Evolutionary conservation across 192 early-diverging fungal species (phyloP), one percentile per base, ranked within the genome.

Genomic region (Allomyces macrogynus): DNA sequence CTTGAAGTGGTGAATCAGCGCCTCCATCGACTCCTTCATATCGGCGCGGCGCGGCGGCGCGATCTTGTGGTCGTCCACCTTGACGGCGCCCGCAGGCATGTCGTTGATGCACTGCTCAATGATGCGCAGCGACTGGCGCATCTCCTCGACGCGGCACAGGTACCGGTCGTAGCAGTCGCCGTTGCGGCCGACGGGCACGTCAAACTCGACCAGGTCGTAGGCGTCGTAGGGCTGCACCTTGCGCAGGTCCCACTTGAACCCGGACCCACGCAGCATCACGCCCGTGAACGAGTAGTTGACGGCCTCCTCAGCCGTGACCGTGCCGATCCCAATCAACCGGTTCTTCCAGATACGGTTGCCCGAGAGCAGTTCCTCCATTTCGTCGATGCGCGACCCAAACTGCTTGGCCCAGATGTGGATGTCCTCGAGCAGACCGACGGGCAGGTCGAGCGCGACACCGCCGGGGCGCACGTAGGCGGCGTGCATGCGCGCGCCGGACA

Each of bases 1-100:
- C 79, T 99, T 99, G 76, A 99, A 99, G 77, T 99, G 95, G 73
- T 95, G 92, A 68, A 99, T 99, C 63, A 99, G 76, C 7, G 93
- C 91, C 75, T 99, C 95, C 95, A 99, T 99, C 75, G 85, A 87
- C 78, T 94, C 87, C 84, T 99, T 99, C 95, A 99, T 99, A 70
- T 79, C 75, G 22, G 84, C 83, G 66, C 95, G 86, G 24, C 86
- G 87, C 61, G 95, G 95, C 66, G 95, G 93, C 12, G 88, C 75
- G 65, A 99, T 88, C 86, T 99, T 99, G 84, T 85, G 82, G 76
- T 99, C 95, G 66, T 99, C 93, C n/a, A 95, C 87, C 76, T 87
- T 90, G 65, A 95, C 80, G 26, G 87, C 84, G 49, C 95, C 95
- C 62, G 86, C 78, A 27, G 95, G 95, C 84, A 99, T 99, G 70